These are phyloP conservation scores for Yarrowia sp. DNA, from an alignment of 805 yeast genomes.

Conservation along the genomic window DNA sequence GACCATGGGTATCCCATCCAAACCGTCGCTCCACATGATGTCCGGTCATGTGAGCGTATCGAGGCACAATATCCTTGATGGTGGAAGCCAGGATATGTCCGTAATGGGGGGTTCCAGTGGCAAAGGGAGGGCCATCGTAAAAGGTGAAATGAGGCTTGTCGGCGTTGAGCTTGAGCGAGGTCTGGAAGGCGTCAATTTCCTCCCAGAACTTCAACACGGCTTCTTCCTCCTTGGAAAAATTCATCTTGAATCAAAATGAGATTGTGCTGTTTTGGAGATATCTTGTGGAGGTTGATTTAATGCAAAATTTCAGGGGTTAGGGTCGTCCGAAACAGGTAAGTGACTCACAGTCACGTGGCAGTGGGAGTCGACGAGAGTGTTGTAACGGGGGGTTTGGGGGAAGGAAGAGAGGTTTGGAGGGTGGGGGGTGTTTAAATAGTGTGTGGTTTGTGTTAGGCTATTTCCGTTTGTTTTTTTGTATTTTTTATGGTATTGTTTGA, in stretches of 20 bases:
- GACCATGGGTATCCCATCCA: conserved; percentile 99
- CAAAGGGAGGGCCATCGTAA: conserved; percentile 99
- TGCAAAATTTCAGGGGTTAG: conserved; percentile 21
- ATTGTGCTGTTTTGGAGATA: too few species aligned
- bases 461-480: too few species aligned
- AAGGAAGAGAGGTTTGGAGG: too few species aligned
- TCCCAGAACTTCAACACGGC: conserved; percentile 77
- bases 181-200: conserved; percentile 90
- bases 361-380: too few species aligned
- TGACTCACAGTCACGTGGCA: conserved; percentile 16
- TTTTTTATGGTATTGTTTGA: too few species aligned
- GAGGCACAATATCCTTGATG: conserved; percentile 93
- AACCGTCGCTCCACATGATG: conserved; percentile 93
- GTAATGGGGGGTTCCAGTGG: conserved; percentile 98
- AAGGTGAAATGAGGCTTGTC: conserved; percentile 86
- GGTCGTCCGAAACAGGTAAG: neutral
- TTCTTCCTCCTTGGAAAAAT: conserved; percentile 87
- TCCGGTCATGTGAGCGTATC: conserved; percentile 98
- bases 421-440: too few species aligned
- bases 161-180: conserved; percentile 74
- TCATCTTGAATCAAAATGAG: too few species aligned
- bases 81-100: conserved; percentile 98
- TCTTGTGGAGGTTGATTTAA: neutral
- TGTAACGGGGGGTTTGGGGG: too few species aligned
- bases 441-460: too few species aligned